Conservation (phyloP, 1,139 yeast genomes). For the Suhomyces terraborum region DNA sequence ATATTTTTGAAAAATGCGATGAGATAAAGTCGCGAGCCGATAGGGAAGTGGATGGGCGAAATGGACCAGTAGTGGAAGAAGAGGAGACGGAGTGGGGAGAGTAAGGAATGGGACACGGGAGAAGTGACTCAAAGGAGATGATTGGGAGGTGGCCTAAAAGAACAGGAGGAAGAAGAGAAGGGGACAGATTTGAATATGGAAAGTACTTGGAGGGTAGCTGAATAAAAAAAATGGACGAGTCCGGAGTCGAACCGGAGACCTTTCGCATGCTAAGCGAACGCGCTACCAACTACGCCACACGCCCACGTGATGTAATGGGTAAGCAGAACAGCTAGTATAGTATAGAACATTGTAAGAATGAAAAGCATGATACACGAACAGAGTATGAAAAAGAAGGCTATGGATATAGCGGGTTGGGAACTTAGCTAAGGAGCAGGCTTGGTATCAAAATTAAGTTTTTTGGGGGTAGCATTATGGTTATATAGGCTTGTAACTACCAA, state of each 20-base stretch:
- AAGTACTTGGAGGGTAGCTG: background rate
- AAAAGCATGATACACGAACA: too few relatives aligned
- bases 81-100: background rate
- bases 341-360: too few relatives aligned
- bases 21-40: conserved; percentile 7
- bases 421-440: too few relatives aligned
- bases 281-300: conserved; percentile 95
- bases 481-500: too few relatives aligned
- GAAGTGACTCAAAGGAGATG: background rate
- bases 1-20: conserved; percentile 13
- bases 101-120: background rate
- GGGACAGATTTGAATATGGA: background rate
- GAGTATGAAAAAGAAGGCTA: too few relatives aligned
- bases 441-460: too few relatives aligned
- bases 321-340: too few relatives aligned
- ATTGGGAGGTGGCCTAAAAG: background rate
- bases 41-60: background rate
- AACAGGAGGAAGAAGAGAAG: background rate
- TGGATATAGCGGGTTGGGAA: too few relatives aligned
- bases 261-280: conserved; percentile 88
- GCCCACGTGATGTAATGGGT: too few relatives aligned
- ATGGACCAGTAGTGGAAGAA: background rate
- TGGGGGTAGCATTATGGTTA: too few relatives aligned
- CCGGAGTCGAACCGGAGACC: conserved; percentile 91
- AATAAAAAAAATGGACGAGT: conserved; percentile 62